These are phyloP conservation scores for Crepidotus variabilis DNA, from an alignment of 768 basidiomycete genomes.

Conservation along the genomic window DNA sequence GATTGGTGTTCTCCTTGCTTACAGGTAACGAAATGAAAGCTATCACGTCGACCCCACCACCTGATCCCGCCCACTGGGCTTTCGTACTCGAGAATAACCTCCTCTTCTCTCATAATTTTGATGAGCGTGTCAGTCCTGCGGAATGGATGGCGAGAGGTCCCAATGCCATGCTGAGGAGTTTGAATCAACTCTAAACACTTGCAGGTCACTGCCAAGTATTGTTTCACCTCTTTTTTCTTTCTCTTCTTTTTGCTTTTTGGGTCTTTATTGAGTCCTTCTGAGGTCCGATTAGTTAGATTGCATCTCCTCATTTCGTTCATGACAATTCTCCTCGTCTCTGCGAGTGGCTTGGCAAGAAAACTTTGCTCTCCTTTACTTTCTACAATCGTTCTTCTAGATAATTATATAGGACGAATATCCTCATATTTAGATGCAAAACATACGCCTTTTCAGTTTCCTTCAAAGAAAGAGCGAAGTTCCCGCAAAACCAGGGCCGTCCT, in stretches of 20 bases:
- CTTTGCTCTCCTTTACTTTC: too few relatives aligned
- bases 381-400: too few relatives aligned
- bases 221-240: neutral
- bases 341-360: too few relatives aligned
- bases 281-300: too few relatives aligned
- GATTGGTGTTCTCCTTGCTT: constrained; percentile 4
- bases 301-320: too few relatives aligned
- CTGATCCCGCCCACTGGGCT: constrained; percentile 58
- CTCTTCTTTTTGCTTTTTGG: too few relatives aligned
- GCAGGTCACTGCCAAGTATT: neutral
- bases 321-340: too few relatives aligned
- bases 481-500: neutral
- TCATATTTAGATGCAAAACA: too few relatives aligned
- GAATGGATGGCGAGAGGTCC: constrained; percentile 56
- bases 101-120: constrained; percentile 36
- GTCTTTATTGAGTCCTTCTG: too few relatives aligned
- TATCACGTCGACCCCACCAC: constrained; percentile 55
- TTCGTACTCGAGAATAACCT: constrained; percentile 59
- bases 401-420: too few relatives aligned
- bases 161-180: constrained; percentile 37
- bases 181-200: constrained; percentile 21
- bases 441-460: too few relatives aligned
- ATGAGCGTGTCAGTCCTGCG: constrained; percentile 44
- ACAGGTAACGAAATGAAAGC: constrained; percentile 56
- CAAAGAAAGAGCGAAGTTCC: too few relatives aligned